Conservation (phyloP, 208 protist genomes). For the Crithidia thermophila region DNA sequence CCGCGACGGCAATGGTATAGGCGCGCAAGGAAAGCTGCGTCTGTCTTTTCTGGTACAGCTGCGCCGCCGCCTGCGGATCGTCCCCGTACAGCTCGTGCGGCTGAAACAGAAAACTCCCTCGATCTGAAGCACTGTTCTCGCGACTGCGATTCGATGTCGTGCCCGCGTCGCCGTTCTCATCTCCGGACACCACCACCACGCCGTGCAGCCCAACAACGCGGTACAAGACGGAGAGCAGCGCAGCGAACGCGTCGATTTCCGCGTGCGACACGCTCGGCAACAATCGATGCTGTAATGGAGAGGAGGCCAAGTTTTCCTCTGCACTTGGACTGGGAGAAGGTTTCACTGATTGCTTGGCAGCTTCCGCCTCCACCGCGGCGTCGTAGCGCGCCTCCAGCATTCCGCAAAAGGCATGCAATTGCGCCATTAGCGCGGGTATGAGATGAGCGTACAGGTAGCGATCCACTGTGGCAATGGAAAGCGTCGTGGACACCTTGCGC, state of each 20-base stretch:
- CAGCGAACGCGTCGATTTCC: slow-evolving; percentile 2
- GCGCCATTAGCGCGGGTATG: not conserved
- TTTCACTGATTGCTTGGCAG: no score
- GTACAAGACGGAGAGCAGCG: slow-evolving; percentile 6
- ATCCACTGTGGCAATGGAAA: no score
- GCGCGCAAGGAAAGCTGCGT: slow-evolving; percentile 10
- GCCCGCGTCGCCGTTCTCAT: not conserved
- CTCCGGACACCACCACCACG: no score
- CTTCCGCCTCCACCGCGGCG: not conserved
- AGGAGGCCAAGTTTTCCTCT: no score
- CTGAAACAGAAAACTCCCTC: not conserved
- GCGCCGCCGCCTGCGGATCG: not conserved
- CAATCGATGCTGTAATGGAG: no score
- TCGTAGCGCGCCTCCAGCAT: slow-evolving; percentile 12
- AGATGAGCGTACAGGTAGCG: not conserved
- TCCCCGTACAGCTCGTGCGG: not conserved
- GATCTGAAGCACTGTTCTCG: not conserved
- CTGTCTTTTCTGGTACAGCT: not conserved
- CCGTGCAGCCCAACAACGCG: not conserved
- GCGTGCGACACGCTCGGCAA: not conserved
- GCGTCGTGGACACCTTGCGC: no score
- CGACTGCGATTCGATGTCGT: not conserved
- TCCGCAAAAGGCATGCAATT: not conserved
- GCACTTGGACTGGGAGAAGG: no score
- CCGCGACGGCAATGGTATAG: slow-evolving; percentile 13